A percentile compares a stretch with the other conserved stretches of the same genome.
phyloP scores from a whole-genome alignment of 2,329 filamentous ascomycete species.

The Aspergillus vadensis region DNA sequence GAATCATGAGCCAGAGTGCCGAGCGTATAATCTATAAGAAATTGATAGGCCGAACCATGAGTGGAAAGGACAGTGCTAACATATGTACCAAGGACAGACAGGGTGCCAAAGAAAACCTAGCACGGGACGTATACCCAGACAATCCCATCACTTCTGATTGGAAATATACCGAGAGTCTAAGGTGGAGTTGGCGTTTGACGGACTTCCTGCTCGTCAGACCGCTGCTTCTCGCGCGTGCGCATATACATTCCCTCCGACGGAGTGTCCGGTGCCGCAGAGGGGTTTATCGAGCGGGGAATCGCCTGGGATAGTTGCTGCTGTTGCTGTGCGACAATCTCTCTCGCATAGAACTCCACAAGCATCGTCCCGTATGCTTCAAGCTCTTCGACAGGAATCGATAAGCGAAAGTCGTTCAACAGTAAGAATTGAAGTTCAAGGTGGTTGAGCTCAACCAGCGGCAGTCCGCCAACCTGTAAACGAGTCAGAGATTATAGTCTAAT shows the following conservation, averaged over 20 bases:
- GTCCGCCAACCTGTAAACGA: constrained; percentile 75
- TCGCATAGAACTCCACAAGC: constrained; percentile 95
- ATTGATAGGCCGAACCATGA: background rate
- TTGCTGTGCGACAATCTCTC: constrained; percentile 76
- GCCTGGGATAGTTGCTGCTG: constrained; percentile 27
- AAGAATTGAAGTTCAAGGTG: constrained; percentile 96
- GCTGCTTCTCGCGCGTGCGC: constrained; percentile 32
- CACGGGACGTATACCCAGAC: constrained; percentile 5
- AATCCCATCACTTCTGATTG: background rate
- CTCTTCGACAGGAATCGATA: constrained; percentile 91
- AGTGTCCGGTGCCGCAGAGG: constrained; percentile 18
- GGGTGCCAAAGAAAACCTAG: constrained; percentile 18
- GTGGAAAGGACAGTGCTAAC: constrained; percentile 2
- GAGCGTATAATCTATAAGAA: constrained; percentile 17
- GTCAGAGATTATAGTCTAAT: background rate
- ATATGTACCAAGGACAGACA: constrained; percentile 15
- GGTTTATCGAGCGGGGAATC: constrained; percentile 23
- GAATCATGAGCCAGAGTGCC: background rate
- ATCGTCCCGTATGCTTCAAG: constrained; percentile 97
- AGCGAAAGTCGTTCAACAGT: constrained; percentile 90
- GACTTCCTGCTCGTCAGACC: constrained; percentile 23
- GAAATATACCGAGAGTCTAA: constrained; percentile 13
- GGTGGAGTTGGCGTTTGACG: constrained; percentile 41
- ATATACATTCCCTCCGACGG: constrained; percentile 38
- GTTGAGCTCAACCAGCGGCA: constrained; percentile 89